These are phyloP conservation scores for Kwoniella newhampshirensis DNA, from an alignment of 768 basidiomycete species.

Conservation along the genomic window DNA sequence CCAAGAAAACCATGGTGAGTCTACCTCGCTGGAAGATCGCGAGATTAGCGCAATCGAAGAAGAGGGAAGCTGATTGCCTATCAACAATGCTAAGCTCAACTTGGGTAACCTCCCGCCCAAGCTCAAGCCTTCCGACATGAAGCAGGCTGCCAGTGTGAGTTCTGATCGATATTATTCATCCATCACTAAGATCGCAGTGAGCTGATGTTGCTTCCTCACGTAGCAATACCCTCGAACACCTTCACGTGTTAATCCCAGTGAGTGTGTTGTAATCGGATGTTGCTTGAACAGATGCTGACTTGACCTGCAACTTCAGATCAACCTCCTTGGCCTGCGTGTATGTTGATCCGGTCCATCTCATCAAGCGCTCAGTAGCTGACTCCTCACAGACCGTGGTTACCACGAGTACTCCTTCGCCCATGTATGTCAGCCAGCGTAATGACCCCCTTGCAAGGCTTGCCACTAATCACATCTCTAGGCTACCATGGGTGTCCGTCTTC, in stretches of 20 bases:
- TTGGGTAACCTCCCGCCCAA: slow-evolving; percentile 55
- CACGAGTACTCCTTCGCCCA: slow-evolving; percentile 56
- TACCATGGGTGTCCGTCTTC: slow-evolving; percentile 92
- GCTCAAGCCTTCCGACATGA: slow-evolving; percentile 50
- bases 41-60: background rate
- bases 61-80: background rate
- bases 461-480: slow-evolving; percentile 59
- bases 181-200: no score
- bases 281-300: slow-evolving; percentile 7
- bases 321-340: slow-evolving; percentile 56
- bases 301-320: slow-evolving; percentile 49
- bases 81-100: slow-evolving; percentile 43
- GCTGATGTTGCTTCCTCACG: background rate
- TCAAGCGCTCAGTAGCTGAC: background rate
- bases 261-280: slow-evolving; percentile 18
- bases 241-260: slow-evolving; percentile 54
- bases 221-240: slow-evolving; percentile 53
- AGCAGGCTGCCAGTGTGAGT: slow-evolving; percentile 43
- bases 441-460: no score
- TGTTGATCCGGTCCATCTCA: slow-evolving; percentile 3
- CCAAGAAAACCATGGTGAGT: slow-evolving; percentile 46
- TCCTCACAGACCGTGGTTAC: slow-evolving; percentile 52
- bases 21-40: background rate
- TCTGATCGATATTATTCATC: no score
- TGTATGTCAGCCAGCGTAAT: slow-evolving; percentile 17